Conservation (phyloP, 768 basidiomycete genomes). For the Hygrocybe punicea region DNA sequence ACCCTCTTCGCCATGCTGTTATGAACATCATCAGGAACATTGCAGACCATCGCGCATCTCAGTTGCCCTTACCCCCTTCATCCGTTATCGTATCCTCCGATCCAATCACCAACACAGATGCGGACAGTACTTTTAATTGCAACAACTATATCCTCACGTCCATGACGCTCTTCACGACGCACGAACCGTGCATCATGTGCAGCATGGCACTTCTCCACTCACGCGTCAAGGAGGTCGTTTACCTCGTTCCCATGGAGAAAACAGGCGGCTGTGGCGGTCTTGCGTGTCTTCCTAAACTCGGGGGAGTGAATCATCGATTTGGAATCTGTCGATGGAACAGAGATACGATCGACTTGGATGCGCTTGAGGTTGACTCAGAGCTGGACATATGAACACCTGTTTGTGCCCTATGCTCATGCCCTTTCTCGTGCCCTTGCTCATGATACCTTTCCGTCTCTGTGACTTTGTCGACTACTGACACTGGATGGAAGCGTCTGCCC, state of each 20-base stretch:
- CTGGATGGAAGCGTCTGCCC: too few relatives aligned
- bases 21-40: conserved; percentile 71
- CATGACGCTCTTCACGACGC: conserved; percentile 80
- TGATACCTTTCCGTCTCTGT: too few relatives aligned
- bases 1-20: conserved; percentile 84
- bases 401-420: too few relatives aligned
- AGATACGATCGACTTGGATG: conserved; percentile 3
- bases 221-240: conserved; percentile 83
- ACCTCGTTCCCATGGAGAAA: conserved; percentile 63
- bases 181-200: conserved; percentile 98
- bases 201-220: conserved; percentile 95
- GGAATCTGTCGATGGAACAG: conserved; percentile 65
- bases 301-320: conserved; percentile 88
- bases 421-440: too few relatives aligned
- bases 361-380: conserved; percentile 5
- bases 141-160: conserved; percentile 86
- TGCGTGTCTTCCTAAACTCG: conserved; percentile 72
- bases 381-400: conserved; percentile 6
- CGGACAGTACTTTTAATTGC: conserved; percentile 48
- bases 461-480: too few relatives aligned
- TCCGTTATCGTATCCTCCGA: background rate
- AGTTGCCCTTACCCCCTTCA: background rate
- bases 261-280: conserved; percentile 87
- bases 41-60: conserved; percentile 50
- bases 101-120: background rate